Evolutionary conservation across 2,329 filamentous ascomycete species (phyloP).

Genomic region (Xylaria hypoxylon): DNA sequence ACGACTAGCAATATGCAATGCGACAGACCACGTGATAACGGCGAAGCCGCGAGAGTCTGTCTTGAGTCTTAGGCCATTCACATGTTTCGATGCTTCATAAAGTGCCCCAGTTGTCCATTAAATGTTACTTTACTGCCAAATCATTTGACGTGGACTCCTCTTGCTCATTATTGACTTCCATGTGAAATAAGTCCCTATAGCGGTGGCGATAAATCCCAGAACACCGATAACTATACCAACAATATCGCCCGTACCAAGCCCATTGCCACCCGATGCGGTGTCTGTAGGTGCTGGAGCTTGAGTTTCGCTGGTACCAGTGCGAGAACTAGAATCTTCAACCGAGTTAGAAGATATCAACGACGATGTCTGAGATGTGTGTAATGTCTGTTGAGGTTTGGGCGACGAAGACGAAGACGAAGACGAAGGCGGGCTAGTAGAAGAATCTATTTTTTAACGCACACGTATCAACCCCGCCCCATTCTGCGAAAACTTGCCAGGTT

Average conservation of each 20-base stretch:
- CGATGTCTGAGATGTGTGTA: constrained; percentile 18
- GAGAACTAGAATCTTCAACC: constrained; percentile 25
- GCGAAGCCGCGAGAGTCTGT: too few species aligned
- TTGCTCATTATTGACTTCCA: constrained; percentile 26
- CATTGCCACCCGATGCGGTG: constrained; percentile 11
- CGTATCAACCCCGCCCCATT: constrained; percentile 25
- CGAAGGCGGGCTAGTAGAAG: constrained; percentile 16
- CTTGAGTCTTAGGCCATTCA: too few species aligned
- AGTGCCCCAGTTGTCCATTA: too few species aligned
- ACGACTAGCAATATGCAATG: too few species aligned
- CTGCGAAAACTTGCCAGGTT: constrained; percentile 15
- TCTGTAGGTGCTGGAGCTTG: constrained; percentile 11
- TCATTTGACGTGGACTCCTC: background rate
- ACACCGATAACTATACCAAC: constrained; percentile 31
- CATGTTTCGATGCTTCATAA: too few species aligned
- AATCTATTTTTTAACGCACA: constrained; percentile 30
- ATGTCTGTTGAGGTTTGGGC: constrained; percentile 10
- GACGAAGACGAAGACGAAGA: constrained; percentile 16
- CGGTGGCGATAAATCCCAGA: constrained; percentile 22
- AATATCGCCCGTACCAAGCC: constrained; percentile 19
- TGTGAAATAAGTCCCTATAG: constrained; percentile 26
- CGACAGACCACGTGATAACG: too few species aligned
- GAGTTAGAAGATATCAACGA: constrained; percentile 20
- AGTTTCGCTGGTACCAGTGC: background rate
- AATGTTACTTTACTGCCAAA: too few species aligned